These are phyloP conservation scores for Hymenoscyphus fructigenus DNA, from an alignment of 2,329 filamentous ascomycete species.

Conservation along the genomic window DNA sequence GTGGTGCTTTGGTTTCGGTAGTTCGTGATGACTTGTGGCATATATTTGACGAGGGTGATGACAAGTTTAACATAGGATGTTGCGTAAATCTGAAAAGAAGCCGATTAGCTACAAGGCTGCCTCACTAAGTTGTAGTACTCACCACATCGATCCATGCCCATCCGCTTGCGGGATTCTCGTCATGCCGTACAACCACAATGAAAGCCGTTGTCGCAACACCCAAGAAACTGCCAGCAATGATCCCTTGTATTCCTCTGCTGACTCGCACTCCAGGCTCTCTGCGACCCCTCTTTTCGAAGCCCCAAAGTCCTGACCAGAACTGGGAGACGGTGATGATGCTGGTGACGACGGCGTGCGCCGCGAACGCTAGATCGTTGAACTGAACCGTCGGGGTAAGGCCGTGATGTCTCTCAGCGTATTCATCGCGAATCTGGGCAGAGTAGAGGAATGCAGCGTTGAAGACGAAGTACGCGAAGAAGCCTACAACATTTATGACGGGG, in stretches of 20 bases:
- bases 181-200: conserved; percentile 42
- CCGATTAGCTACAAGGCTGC: background rate
- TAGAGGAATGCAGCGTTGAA: conserved; percentile 56
- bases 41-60: conserved; percentile 88
- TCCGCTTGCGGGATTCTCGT: conserved; percentile 43
- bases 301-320: conserved; percentile 71
- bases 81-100: conserved; percentile 49
- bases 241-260: conserved; percentile 62
- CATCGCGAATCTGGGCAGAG: conserved; percentile 70
- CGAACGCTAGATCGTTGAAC: conserved; percentile 88
- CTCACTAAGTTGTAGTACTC: conserved; percentile 14
- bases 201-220: conserved; percentile 51
- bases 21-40: conserved; percentile 82
- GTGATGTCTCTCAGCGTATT: conserved; percentile 80
- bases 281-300: conserved; percentile 60
- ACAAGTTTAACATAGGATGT: conserved; percentile 87
- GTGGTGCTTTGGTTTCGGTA: conserved; percentile 79
- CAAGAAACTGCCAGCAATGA: conserved; percentile 67
- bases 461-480: conserved; percentile 66
- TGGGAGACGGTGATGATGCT: conserved; percentile 75
- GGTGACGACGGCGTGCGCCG: conserved; percentile 73
- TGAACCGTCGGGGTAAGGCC: conserved; percentile 79
- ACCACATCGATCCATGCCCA: conserved; percentile 64
- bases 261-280: conserved; percentile 53
- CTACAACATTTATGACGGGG: conserved; percentile 69